Base-by-base conservation (phyloP, 495 filamentous ascomycete genomes). In the Daldinia childiae region DNA sequence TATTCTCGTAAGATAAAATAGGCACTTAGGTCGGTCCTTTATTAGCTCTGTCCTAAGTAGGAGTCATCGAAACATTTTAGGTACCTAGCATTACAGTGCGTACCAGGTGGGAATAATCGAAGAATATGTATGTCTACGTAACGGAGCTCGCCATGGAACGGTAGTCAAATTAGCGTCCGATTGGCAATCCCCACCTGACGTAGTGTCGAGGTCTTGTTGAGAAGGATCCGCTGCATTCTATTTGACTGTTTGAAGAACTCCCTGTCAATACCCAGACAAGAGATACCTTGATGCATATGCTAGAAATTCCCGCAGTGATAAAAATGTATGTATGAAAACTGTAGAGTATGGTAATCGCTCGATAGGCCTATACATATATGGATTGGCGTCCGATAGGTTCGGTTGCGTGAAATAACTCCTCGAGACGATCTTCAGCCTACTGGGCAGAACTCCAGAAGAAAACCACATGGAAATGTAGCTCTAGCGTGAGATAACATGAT, bases 261-360 rank as follows among this genome's bases (percentile, higher is more conserved):
- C 43, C 11, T 12, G 41, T 21, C 43, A 48, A 48, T 48, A 36
- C 34, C 3, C 11, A 24, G 17, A 3, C 19, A 21, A 57, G n/a
- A 21, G 6, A 29, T 56, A 21, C n/a, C 27, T 56, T 15, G 4
- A 5, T 32, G n/a, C 27, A 58, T 19, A 56, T 59, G 56, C 26
- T 24, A 24, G 61, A 62, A 73, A 68, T 73, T 73, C 56, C 65
- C 70, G 60, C 70, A 68, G 24, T 64, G 19, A 65, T 65, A 62
- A 21, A 24, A 7, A 15, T 38, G 26, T 4, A 41, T 17, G 11
- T 21, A 17, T 4, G 11, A 12, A 12, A 34, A 34, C 32, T 34
- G 32, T 34, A 34, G 32, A 34, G 9, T 2, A 34, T 34, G 30
- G 2, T 34, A 1, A 11, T 32, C 9, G 30, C 27, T 29, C 27